Conservation (phyloP, 768 basidiomycete species). For the Collybia mongolica region DNA sequence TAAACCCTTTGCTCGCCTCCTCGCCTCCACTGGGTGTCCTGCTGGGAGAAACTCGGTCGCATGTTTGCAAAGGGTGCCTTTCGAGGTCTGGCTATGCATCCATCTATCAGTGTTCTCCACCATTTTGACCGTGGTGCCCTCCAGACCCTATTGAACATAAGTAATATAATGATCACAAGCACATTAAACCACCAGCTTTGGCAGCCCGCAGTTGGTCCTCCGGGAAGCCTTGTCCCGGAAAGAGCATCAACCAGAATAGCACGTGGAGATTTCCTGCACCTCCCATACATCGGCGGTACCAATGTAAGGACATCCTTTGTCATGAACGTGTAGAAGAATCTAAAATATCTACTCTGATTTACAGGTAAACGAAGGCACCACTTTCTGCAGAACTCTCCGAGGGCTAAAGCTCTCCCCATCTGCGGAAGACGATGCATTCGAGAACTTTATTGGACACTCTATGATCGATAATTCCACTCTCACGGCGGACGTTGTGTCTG, state of each 20-base stretch:
- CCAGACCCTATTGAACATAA: constrained; percentile 48
- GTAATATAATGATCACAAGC: constrained; percentile 40
- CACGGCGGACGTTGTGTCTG: constrained; percentile 36
- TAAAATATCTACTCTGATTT: background rate
- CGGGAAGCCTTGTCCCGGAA: constrained; percentile 46
- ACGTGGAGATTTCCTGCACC: constrained; percentile 47
- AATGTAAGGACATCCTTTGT: constrained; percentile 36
- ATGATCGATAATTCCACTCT: constrained; percentile 54
- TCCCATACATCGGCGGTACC: constrained; percentile 57
- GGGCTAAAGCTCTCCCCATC: constrained; percentile 35
- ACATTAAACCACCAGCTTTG: constrained; percentile 55
- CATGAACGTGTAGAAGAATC: background rate
- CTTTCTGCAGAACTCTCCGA: constrained; percentile 37
- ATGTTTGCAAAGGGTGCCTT: constrained; percentile 47
- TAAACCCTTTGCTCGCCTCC: constrained; percentile 46
- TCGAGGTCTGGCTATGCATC: constrained; percentile 27
- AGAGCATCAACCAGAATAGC: constrained; percentile 44
- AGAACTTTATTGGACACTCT: constrained; percentile 43
- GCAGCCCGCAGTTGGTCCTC: constrained; percentile 53
- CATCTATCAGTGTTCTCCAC: background rate
- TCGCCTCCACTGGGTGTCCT: constrained; percentile 45
- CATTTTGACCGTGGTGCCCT: background rate
- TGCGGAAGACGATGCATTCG: constrained; percentile 43
- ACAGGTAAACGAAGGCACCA: constrained; percentile 55
- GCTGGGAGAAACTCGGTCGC: constrained; percentile 33